Evolutionary conservation across 2,329 filamentous ascomycete genomes (phyloP).

Genomic region (Aspergillus latus): DNA sequence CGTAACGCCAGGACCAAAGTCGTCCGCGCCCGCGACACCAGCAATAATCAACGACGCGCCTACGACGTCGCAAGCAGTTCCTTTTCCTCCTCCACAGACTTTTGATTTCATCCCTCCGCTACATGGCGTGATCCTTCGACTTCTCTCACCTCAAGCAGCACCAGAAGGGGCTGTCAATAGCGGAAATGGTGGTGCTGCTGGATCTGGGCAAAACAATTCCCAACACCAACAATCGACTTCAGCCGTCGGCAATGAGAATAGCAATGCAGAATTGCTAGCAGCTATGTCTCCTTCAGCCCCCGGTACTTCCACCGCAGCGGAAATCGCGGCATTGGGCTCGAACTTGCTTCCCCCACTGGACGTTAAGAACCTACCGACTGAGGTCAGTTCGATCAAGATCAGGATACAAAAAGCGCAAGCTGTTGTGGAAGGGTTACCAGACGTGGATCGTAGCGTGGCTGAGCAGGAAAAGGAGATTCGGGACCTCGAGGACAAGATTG

Average conservation of each 20-base stretch:
- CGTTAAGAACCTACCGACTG: constrained; percentile 75
- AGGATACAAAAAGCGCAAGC: constrained; percentile 75
- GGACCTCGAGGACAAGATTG: constrained; percentile 42
- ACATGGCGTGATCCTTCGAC: constrained; percentile 71
- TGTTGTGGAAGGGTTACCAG: constrained; percentile 44
- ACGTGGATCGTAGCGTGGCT: constrained; percentile 44
- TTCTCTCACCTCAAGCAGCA: constrained; percentile 55
- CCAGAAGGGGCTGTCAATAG: constrained; percentile 40
- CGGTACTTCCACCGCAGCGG: constrained; percentile 27
- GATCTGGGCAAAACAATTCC: constrained; percentile 22
- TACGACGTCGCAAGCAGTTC: constrained; percentile 49
- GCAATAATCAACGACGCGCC: constrained; percentile 27
- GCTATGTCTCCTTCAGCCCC: constrained; percentile 30
- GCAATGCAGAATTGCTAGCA: constrained; percentile 26
- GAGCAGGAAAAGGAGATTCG: constrained; percentile 48
- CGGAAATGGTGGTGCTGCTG: constrained; percentile 25
- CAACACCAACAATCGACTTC: constrained; percentile 30
- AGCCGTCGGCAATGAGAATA: constrained; percentile 28
- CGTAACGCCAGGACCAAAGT: constrained; percentile 46
- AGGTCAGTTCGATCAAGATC: constrained; percentile 76
- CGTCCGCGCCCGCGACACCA: constrained; percentile 38
- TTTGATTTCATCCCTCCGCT: constrained; percentile 86
- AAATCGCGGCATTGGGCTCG: constrained; percentile 26
- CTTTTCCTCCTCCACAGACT: constrained; percentile 72
- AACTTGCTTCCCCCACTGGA: constrained; percentile 51